Evolutionary conservation across 176 grass and related monocot species (phyloP).

Genomic region (Poa annua): DNA sequence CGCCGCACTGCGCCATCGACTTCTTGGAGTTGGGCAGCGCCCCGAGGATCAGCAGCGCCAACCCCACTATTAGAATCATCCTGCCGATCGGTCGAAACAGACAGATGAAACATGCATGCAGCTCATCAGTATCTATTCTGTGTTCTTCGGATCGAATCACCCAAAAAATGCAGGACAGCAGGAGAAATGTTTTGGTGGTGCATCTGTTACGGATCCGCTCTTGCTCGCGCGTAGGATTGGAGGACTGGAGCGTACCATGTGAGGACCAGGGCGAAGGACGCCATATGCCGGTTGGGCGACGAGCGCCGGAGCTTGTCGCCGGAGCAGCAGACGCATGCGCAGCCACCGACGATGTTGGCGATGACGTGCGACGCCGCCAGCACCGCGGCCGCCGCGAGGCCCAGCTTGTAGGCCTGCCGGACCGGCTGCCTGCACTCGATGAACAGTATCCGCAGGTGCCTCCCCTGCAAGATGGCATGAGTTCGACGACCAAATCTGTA

Average conservation of each 20-base stretch:
- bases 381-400: constrained; percentile 68
- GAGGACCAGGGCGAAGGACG: constrained; percentile 55
- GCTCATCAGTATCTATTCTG: not conserved
- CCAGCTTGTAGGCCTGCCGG: constrained; percentile 75
- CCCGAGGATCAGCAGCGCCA: constrained; percentile 69
- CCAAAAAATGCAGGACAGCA: not conserved
- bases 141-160: not conserved
- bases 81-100: constrained; percentile 36
- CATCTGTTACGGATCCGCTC: too few species aligned
- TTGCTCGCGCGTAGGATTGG: not conserved
- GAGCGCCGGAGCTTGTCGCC: constrained; percentile 19
- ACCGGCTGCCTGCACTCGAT: constrained; percentile 87
- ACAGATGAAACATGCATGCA: not conserved
- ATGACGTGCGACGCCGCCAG: constrained; percentile 69
- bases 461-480: constrained; percentile 40
- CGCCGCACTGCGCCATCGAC: constrained; percentile 48
- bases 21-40: constrained; percentile 69
- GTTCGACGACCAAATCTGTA: not conserved
- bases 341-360: constrained; percentile 74
- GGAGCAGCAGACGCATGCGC: constrained; percentile 74
- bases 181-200: not conserved
- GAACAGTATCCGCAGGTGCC: constrained; percentile 60
- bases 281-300: constrained; percentile 65
- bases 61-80: constrained; percentile 55
- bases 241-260: constrained; percentile 57